Evolutionary conservation across 2,329 filamentous ascomycete species (phyloP).

Genomic region (Ambrosiella beaveri): DNA sequence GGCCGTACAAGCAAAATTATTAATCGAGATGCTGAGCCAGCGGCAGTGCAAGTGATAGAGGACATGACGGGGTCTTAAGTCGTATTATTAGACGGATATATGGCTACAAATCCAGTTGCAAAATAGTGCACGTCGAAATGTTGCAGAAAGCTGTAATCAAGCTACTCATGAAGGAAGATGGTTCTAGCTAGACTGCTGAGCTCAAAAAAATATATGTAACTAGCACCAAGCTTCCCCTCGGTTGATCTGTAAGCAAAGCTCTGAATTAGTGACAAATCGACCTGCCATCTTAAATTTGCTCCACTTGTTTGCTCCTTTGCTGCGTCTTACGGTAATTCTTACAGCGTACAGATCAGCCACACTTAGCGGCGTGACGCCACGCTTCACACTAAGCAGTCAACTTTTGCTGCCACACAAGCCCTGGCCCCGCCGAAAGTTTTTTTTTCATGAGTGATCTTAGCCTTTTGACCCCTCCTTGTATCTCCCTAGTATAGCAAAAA

Average conservation of each 20-base stretch:
- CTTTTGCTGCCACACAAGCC: constrained; percentile 13
- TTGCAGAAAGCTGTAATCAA: no score
- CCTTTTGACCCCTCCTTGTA: constrained; percentile 13
- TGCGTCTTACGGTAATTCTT: neutral
- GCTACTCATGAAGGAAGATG: no score
- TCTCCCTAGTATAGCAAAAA: constrained; percentile 4
- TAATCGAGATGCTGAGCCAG: constrained; percentile 5
- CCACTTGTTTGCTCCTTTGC: neutral
- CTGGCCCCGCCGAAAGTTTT: constrained; percentile 13
- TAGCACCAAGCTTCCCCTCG: neutral
- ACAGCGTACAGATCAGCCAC: neutral
- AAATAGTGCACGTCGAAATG: no score
- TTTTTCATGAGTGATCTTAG: constrained; percentile 11
- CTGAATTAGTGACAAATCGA: neutral
- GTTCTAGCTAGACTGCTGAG: no score
- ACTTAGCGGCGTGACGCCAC: neutral
- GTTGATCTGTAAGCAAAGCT: constrained; percentile 11
- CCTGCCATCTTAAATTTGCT: neutral
- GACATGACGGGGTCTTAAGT: neutral
- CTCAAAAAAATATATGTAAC: no score
- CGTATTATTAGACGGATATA: neutral
- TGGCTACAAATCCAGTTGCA: no score
- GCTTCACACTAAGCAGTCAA: constrained; percentile 8
- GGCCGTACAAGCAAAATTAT: constrained; percentile 9
- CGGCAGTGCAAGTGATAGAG: neutral